Evolutionary conservation across 2,329 filamentous ascomycete genomes (phyloP), one percentile per base, ranked within the genome.

Genomic region (Colletotrichum filicis): DNA sequence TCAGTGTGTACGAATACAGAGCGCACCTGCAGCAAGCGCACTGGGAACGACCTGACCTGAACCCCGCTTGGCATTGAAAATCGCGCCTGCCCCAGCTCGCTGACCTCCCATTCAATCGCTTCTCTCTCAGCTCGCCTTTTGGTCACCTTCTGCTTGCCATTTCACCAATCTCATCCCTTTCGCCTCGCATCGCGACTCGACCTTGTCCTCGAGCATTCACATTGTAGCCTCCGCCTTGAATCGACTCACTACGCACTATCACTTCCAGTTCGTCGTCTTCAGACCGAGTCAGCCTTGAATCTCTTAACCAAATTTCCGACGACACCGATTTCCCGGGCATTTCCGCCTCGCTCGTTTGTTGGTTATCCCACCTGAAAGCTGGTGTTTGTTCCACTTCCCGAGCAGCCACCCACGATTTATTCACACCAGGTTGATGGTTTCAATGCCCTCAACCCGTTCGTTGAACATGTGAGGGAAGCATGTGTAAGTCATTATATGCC

Each of bases 391-490:
- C 57, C 49, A 42, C 30, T 60, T 22, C 49, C 59, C 53, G 59
- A 70, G 30, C 71, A 71, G 42, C 46, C 52, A 28, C 35, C 56
- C 58, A 24, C 65, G 52, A 53, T 37, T 52, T 24, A 59, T 53
- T 66, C 62, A 26, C 46, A 61, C 49, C 35, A 71, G 67, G 71
- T 67, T 74, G 71, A 67, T 63, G 67, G 70, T 74, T 72, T 68
- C 60, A 63, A 75, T 75, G 64, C 56, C 73, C 62, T 66, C 62
- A 75, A 65, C 58, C 62, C 49, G 28, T 77, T 81, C 79, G 77
- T 78, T 79, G 77, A 82, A 80, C 79, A 83, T 84, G 83, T 83
- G 75, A 78, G 81, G 81, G 78, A 80, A 84, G 80, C 81, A 84
- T 84, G 83, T 84, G 83, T 84, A 82, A 80, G 83, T 83, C 58